Base-by-base conservation (phyloP, 345 rosid genomes). In the Excoecaria agallocha region DNA sequence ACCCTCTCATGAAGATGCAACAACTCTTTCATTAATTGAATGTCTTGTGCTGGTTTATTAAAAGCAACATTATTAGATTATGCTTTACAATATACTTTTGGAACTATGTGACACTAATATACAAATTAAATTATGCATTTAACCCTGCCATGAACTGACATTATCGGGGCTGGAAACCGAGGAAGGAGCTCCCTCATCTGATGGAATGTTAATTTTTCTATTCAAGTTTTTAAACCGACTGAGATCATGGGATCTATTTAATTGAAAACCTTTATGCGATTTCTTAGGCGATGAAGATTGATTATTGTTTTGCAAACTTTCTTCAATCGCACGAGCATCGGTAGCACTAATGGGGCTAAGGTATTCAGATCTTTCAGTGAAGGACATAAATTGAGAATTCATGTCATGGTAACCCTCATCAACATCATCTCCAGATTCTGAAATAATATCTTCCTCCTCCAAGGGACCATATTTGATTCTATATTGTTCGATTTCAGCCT, bases 401-500 rank as follows among this genome's bases (percentile, higher is more conserved):
- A 66, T 39, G 25, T 82, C 83, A 43, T 76, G 84, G 46, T 76
- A 52, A 35, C 68, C 80, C 13, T 74, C 79, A 25, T 76, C n/a
- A n/a, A n/a, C 76, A n/a, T 39, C 79, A 73, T 58, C 83, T 35
- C 71, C 82, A 30, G 39, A 70, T 24, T 63, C 74, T 7, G 60
- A 82, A 61, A 72, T 75, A 64, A n/a, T n/a, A n/a, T 79, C 86
- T 2, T 75, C 81, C 61, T 82, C 88, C 61, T 57, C 61, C 64
- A 93, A 70, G 81, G 15, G 69, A 56, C 94, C 96, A 72, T 81
- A 83, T 70, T 79, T 88, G 49, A 52, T 84, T 78, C 91, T 87
- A 66, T 86, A 95, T 51, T 74, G 88, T n/a, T 88, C 92, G 43
- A 93, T 74, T 74, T 91, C 95, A 67, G 77, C 86, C 87, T 85